Evolutionary conservation across 768 basidiomycete species (phyloP), one percentile per base, ranked within the genome.

Genomic region (Suillus bovinus): DNA sequence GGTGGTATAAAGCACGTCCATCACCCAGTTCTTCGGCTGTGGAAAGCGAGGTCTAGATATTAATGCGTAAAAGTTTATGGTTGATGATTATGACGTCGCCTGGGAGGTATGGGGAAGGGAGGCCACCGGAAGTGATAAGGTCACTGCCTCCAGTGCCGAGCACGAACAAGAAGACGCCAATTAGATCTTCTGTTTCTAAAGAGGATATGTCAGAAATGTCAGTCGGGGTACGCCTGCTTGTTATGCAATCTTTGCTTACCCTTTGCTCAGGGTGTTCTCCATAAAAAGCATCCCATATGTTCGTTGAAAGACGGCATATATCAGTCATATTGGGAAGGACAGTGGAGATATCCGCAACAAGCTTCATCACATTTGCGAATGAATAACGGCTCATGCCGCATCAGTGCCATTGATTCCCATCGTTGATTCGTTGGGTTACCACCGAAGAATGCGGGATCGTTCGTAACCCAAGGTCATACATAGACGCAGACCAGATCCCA

Each of bases 101-200:
- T 79, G 20, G 88, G 89, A 39, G 83, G 82, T 42, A 80, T 66
- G 0, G 89, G 87, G 11, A 86, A 46, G 79, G 72, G 34, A 86
- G 82, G 71, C 86, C 78, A 24, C 84, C 81, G 0, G 91, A 91
- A 10, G 93, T 93, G 67, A 93, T 93, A 60, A 93, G 76, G 34
- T 91, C 92, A 67, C 88, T 91, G 27, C 91, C 92, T 33, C 90
- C 90, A 7, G 87, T 84, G 9, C 92, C 93, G 68, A 87, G 94
- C 24, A 93, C 86, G 8, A 34, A 34, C 0, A 34, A 34, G 71
- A 94, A 94, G 8, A 93, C 92, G 29, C 91, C 92, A 62, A 86
- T 89, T 17, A 94, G 77, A 7, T 90, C 89, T 72, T 93, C 92
- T 80, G 22, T 87, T 82, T 90, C 90, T 46, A 83, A 83, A 69